Base-by-base conservation (phyloP, 257 asterid genomes). In the Solanum etuberosum region DNA sequence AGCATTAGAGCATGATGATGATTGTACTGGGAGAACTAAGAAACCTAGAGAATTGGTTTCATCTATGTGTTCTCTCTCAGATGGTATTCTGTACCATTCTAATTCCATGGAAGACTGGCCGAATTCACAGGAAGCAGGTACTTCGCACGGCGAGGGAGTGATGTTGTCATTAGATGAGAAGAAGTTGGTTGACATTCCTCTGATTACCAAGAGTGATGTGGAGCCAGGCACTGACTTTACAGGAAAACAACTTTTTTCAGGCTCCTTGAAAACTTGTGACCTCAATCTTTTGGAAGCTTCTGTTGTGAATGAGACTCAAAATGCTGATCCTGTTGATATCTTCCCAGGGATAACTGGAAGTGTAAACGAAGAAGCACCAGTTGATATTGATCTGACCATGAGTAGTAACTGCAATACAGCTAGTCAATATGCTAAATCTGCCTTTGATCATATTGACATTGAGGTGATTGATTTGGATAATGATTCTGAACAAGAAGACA, bases 401-500 rank as follows among this genome's bases (percentile, higher is more conserved):
- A 90, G 90, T 87, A 92, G 91, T 85, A 91, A 90, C 61, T 76
- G 81, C 83, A 87, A 84, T 57, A 70, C 86, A 74, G 73, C 95
- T 27, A 88, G 81, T 87, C 94, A 86, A 85, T 92, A 74, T 86
- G 92, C 91, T 87, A 92, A 90, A 89, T 86, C 85, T 80, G 92
- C 90, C 78, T 48, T 87, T 86, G 88, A 83, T 67, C 90, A 91
- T 38, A 93, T 89, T 88, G 94, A 90, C 86, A 92, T 97, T 82
- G 99, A 94, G 94, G 93, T 97, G 91, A 97, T 97, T 84, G 99
- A 97, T 94, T 91, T 96, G 93, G 99, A 96, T 54, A 92, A 89
- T 88, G 98, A 97, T 91, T 93, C 95, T 85, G 87, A 88, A 11
- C 94, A 84, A 82, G 98, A 94, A 59, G 93, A 93, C 91, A 87